These are phyloP conservation scores for Tricholoma terreum DNA, from an alignment of 768 basidiomycete species.

Conservation along the genomic window DNA sequence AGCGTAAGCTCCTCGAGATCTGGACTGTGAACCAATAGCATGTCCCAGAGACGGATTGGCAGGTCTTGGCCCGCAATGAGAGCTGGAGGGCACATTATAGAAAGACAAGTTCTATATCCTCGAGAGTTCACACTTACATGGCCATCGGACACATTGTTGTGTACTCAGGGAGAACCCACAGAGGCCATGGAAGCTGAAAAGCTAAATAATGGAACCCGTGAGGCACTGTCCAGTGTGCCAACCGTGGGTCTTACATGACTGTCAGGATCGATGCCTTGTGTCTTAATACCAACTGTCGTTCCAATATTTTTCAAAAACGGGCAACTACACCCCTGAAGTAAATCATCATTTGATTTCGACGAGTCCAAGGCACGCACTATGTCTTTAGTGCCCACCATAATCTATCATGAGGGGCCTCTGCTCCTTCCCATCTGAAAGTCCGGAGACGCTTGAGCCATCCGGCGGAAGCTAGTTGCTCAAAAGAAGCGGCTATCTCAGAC, in stretches of 20 bases:
- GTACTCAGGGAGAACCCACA: slow-evolving; percentile 13
- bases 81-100: neutral
- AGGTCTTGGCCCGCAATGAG: slow-evolving; percentile 8
- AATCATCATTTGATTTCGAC: neutral
- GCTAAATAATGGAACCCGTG: slow-evolving; percentile 1
- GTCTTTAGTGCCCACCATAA: slow-evolving; percentile 15
- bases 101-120: neutral
- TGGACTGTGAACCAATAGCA: slow-evolving; percentile 14
- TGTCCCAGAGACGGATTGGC: slow-evolving; percentile 16
- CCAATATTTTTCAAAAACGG: slow-evolving; percentile 13
- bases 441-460: slow-evolving; percentile 8
- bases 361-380: slow-evolving; percentile 3
- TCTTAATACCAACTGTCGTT: slow-evolving; percentile 15
- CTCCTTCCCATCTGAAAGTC: slow-evolving; percentile 18
- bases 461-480: slow-evolving; percentile 9
- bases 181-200: slow-evolving; percentile 14
- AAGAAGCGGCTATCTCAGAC: slow-evolving; percentile 3
- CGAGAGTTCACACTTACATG: neutral
- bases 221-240: neutral
- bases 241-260: slow-evolving; percentile 9
- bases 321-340: slow-evolving; percentile 9
- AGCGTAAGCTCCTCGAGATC: slow-evolving; percentile 13
- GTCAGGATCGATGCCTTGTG: slow-evolving; percentile 9
- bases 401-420: slow-evolving; percentile 15
- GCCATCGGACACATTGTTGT: slow-evolving; percentile 8